Percentiles rank a stretch among this genome's conserved stretches.
phyloP scores from a whole-genome alignment of 1,284 basidiomycete species.

The Polyporus tsugae region DNA sequence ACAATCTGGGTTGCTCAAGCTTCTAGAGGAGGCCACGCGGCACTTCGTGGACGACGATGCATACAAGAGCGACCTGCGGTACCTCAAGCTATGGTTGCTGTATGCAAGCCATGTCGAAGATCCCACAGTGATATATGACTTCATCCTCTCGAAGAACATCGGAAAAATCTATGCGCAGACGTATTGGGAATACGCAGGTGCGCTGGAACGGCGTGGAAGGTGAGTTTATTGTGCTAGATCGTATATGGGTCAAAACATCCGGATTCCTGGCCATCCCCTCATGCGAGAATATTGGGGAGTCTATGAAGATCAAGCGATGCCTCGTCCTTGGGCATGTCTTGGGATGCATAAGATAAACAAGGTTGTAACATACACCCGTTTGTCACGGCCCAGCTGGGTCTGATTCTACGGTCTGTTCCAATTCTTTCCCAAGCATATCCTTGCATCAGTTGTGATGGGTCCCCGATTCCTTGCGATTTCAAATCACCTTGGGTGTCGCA shows the following conservation, averaged over 20 bases:
- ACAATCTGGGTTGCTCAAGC: constrained; percentile 69
- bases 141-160: constrained; percentile 87
- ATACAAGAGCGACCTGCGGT: constrained; percentile 89
- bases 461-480: not conserved
- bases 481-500: not conserved
- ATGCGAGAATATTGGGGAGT: not conserved
- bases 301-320: not conserved
- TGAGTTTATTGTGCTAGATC: constrained; percentile 27
- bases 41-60: constrained; percentile 82
- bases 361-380: not conserved
- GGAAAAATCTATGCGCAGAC: constrained; percentile 83
- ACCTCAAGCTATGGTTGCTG: constrained; percentile 89
- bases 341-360: not conserved
- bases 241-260: not conserved
- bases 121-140: constrained; percentile 79
- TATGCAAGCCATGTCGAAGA: constrained; percentile 85
- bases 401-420: not conserved
- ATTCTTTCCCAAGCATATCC: not conserved
- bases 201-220: constrained; percentile 37
- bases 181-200: constrained; percentile 86
- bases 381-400: not conserved
- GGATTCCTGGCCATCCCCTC: not conserved
- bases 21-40: constrained; percentile 80
- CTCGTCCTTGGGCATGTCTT: not conserved
- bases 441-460: not conserved